These are phyloP conservation scores for Sparassis latifolia DNA, from an alignment of 1,284 basidiomycete genomes.

Conservation along the genomic window DNA sequence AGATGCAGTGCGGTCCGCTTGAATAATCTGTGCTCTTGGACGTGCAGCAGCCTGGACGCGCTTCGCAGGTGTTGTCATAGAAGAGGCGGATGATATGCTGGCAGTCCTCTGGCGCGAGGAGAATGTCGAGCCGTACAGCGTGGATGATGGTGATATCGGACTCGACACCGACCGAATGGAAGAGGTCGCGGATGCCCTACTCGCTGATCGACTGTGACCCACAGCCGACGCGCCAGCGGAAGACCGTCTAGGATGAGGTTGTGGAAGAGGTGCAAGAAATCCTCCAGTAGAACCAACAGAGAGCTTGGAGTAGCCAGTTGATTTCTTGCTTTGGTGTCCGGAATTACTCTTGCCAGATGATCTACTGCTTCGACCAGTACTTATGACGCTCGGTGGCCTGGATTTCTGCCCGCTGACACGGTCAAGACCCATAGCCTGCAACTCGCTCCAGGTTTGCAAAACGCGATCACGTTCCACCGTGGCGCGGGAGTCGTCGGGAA, in stretches of 20 bases:
- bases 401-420: conserved; percentile 53
- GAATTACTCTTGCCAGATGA: conserved; percentile 31
- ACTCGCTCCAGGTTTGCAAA: conserved; percentile 70
- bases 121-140: conserved; percentile 59
- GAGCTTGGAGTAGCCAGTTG: conserved; percentile 43
- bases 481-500: conserved; percentile 53
- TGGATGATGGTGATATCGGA: conserved; percentile 30
- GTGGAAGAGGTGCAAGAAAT: conserved; percentile 41
- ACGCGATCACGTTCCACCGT: conserved; percentile 54
- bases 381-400: conserved; percentile 53
- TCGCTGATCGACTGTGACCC: conserved; percentile 35
- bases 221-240: conserved; percentile 38
- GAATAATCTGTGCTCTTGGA: conserved; percentile 34
- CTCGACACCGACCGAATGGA: conserved; percentile 50
- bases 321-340: conserved; percentile 25
- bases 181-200: conserved; percentile 39
- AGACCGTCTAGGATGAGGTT: conserved; percentile 35
- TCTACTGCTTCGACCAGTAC: conserved; percentile 50
- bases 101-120: conserved; percentile 74
- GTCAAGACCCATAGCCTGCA: conserved; percentile 74
- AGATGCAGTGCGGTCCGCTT: conserved; percentile 38
- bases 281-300: conserved; percentile 36
- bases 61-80: conserved; percentile 27
- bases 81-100: conserved; percentile 44
- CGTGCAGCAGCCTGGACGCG: conserved; percentile 28